Conservation (phyloP, 805 yeast genomes). For the Millerozyma miso region DNA sequence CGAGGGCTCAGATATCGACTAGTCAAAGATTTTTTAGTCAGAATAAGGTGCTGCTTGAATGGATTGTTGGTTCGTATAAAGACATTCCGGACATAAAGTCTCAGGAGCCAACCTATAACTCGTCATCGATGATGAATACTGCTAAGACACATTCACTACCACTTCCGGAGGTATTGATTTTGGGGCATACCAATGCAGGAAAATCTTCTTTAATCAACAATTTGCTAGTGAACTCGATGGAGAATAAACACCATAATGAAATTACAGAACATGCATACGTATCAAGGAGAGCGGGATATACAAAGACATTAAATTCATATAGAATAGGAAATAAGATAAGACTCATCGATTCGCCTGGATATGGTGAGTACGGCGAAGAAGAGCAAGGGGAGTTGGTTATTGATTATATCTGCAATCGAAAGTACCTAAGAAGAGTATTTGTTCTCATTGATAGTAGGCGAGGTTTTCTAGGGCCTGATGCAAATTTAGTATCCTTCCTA, state of each 20-base stretch:
- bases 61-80: constrained; percentile 52
- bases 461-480: constrained; percentile 60
- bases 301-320: constrained; percentile 66
- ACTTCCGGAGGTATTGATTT: constrained; percentile 66
- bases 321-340: constrained; percentile 61
- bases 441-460: constrained; percentile 56
- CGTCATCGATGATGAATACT: constrained; percentile 15
- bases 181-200: constrained; percentile 86
- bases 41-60: constrained; percentile 48
- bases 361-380: constrained; percentile 64
- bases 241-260: constrained; percentile 20
- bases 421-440: constrained; percentile 53
- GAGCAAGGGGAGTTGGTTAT: constrained; percentile 68
- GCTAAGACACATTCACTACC: constrained; percentile 26
- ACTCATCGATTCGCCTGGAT: constrained; percentile 86
- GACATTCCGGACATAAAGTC: constrained; percentile 57
- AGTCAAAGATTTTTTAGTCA: constrained; percentile 39
- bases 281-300: constrained; percentile 53
- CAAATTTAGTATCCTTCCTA: constrained; percentile 46
- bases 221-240: constrained; percentile 40
- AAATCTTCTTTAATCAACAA: constrained; percentile 74
- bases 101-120: constrained; percentile 16
- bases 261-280: constrained; percentile 46
- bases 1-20: constrained; percentile 11
- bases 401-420: constrained; percentile 55